phyloP scores from a whole-genome alignment of 2,329 filamentous ascomycete species.

The Paradendryphiella salina region DNA sequence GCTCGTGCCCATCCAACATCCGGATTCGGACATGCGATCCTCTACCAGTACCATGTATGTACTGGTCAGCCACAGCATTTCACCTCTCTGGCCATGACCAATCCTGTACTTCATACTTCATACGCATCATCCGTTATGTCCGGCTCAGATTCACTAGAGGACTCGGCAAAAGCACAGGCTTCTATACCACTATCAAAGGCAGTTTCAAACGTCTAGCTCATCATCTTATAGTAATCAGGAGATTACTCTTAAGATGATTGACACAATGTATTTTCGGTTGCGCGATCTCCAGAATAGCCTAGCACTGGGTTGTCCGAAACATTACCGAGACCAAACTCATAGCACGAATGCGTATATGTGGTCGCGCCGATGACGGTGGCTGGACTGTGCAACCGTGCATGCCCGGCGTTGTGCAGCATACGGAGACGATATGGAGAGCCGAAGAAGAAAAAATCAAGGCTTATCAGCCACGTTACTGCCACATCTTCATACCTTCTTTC shows the following conservation, averaged over 20 bases:
- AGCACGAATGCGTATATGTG: background rate
- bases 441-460: background rate
- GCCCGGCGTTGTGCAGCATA: background rate
- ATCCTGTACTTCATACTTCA: background rate
- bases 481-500: background rate
- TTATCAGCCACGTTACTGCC: background rate
- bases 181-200: too few relatives aligned
- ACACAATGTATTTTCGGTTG: too few relatives aligned
- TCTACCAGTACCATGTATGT: background rate
- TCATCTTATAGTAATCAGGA: too few relatives aligned
- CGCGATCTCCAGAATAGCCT: too few relatives aligned
- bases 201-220: too few relatives aligned
- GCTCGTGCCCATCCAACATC: background rate
- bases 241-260: too few relatives aligned
- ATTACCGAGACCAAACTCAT: background rate
- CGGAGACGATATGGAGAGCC: constrained; percentile 18
- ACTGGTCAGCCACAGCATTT: background rate
- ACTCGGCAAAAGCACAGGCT: too few relatives aligned
- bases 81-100: background rate
- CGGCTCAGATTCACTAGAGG: too few relatives aligned
- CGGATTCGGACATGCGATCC: background rate
- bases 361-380: background rate
- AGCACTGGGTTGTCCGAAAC: background rate
- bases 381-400: background rate
- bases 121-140: too few relatives aligned